These are phyloP conservation scores for Ophidiomyces ophidiicola DNA, from an alignment of 2,329 filamentous ascomycete species.

Conservation along the genomic window DNA sequence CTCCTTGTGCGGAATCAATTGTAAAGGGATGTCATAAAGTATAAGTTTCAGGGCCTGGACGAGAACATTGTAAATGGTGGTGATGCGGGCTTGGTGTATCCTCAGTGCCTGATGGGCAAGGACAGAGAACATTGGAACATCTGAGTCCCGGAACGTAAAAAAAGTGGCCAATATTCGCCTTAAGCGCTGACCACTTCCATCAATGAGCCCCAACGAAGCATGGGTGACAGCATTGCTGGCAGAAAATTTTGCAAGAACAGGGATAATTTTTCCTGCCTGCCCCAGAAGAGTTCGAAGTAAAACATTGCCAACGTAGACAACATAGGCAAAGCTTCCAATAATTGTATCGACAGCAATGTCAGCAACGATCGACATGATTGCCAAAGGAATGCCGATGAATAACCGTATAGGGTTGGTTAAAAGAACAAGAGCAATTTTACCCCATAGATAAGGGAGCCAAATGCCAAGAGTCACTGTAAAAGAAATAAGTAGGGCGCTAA, in stretches of 20 bases:
- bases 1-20: slow-evolving; percentile 8
- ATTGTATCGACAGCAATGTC: slow-evolving; percentile 66
- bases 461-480: slow-evolving; percentile 75
- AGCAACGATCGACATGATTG: slow-evolving; percentile 58
- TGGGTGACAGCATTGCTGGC: slow-evolving; percentile 28
- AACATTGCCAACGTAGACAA: slow-evolving; percentile 31
- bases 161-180: slow-evolving; percentile 29
- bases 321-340: slow-evolving; percentile 50
- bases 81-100: slow-evolving; percentile 45
- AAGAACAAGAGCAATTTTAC: slow-evolving; percentile 69
- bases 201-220: slow-evolving; percentile 32
- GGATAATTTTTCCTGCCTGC: slow-evolving; percentile 26
- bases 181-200: slow-evolving; percentile 31
- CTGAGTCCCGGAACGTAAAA: slow-evolving; percentile 39
- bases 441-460: slow-evolving; percentile 84
- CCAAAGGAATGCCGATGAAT: slow-evolving; percentile 55
- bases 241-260: slow-evolving; percentile 27
- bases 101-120: slow-evolving; percentile 60
- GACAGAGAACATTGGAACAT: slow-evolving; percentile 65
- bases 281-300: slow-evolving; percentile 24
- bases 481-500: slow-evolving; percentile 80
- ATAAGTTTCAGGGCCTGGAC: slow-evolving; percentile 34
- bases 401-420: slow-evolving; percentile 64
- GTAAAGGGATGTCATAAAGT: slow-evolving; percentile 29
- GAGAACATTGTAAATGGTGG: slow-evolving; percentile 30